Evolutionary conservation across 225 moss, liverwort and hornwort genomes (phyloP).

Genomic region (Ulota crispa): DNA sequence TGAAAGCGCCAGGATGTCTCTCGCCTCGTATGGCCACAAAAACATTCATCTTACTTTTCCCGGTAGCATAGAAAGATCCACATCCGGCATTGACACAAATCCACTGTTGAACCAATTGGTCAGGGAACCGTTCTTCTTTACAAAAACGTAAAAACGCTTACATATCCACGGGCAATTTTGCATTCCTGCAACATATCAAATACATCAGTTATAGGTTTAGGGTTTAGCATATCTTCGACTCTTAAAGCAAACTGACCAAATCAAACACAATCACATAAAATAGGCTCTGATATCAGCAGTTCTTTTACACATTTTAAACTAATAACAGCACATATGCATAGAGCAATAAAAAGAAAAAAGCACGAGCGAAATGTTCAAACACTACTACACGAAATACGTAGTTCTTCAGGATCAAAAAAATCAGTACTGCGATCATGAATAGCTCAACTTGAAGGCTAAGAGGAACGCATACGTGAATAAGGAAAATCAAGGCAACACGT

Average conservation of each 20-base stretch:
- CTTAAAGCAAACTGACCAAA: not conserved
- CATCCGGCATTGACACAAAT: slow-evolving; percentile 2
- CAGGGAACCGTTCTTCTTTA: not conserved
- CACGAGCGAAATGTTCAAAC: not conserved
- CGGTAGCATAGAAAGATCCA: not conserved
- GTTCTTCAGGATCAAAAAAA: not conserved
- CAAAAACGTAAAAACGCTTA: not conserved
- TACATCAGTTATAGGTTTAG: not conserved
- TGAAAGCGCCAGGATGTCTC: slow-evolving; percentile 20
- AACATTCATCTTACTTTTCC: not conserved
- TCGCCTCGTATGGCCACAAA: not conserved
- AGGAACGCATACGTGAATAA: not conserved
- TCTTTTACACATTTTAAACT: not conserved
- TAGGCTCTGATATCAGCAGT: not conserved
- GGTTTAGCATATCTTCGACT: not conserved
- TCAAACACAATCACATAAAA: not conserved
- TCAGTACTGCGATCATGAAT: not conserved
- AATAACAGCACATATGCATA: not conserved
- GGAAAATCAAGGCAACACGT: not conserved
- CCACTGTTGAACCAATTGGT: not conserved
- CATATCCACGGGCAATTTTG: slow-evolving; percentile 1
- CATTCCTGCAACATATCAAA: not conserved
- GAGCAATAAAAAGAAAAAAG: not conserved
- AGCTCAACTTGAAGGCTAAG: not conserved
- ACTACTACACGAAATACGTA: not conserved